Percentiles rank a stretch among this genome's conserved stretches.
Conservation (phyloP, 768 basidiomycete genomes). For the Steccherinum ochraceum region DNA sequence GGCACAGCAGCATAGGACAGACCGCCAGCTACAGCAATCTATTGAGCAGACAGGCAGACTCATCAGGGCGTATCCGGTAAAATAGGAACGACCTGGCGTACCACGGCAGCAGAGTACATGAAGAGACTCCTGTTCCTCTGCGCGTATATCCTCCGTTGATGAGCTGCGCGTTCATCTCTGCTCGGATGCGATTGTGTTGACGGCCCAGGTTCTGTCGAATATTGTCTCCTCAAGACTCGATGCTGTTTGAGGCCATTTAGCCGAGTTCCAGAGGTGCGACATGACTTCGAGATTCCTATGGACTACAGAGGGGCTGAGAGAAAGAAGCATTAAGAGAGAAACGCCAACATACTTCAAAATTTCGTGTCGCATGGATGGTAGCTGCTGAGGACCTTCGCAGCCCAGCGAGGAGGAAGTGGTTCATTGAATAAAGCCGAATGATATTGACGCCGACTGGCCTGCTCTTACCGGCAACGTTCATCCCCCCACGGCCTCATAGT, state of each 20-base stretch:
- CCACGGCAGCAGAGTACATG: constrained; percentile 81
- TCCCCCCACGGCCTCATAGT: too few relatives aligned
- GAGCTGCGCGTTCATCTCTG: constrained; percentile 22
- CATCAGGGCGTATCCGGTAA: background rate
- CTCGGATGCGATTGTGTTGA: constrained; percentile 12
- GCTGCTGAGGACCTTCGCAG: background rate
- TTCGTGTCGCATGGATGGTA: background rate
- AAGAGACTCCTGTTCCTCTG: constrained; percentile 67
- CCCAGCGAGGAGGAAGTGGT: constrained; percentile 16
- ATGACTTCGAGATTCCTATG: background rate
- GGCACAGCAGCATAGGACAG: constrained; percentile 97
- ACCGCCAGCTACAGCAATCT: constrained; percentile 79
- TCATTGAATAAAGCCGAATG: constrained; percentile 12
- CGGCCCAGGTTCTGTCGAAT: constrained; percentile 11
- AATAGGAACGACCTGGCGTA: constrained; percentile 31
- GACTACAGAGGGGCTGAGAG: background rate
- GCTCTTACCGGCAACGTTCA: background rate
- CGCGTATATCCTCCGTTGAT: constrained; percentile 35
- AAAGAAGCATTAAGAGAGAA: background rate
- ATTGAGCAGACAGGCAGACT: constrained; percentile 7
- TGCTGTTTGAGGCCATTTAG: background rate
- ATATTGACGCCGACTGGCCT: background rate
- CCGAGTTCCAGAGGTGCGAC: too few relatives aligned
- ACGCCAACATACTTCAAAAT: background rate
- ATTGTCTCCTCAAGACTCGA: background rate